Evolutionary conservation across 2,329 filamentous ascomycete species (phyloP).

Genomic region (Sclerotinia borealis): DNA sequence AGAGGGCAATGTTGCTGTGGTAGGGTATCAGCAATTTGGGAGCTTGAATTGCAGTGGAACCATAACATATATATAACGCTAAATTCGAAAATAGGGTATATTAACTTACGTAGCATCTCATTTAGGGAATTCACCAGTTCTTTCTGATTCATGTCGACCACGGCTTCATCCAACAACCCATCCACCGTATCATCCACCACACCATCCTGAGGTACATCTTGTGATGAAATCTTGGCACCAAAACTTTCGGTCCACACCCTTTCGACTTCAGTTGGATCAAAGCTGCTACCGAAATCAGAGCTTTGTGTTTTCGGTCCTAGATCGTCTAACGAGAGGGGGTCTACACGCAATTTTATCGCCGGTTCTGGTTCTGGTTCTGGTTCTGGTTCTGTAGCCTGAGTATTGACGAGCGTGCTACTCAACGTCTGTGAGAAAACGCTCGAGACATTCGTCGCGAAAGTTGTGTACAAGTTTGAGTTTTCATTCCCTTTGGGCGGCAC

Average conservation of each 20-base stretch:
- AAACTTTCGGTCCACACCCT: not conserved
- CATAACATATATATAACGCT: not conserved
- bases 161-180: not conserved
- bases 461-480: slow-evolving; percentile 11
- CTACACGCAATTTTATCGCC: not conserved
- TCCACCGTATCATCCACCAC: not conserved
- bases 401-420: not conserved
- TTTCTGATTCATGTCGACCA: not conserved
- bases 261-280: not conserved
- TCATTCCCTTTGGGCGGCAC: not conserved
- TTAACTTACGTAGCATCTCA: not conserved
- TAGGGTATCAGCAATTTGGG: not conserved
- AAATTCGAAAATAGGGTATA: not conserved
- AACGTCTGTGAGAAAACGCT: slow-evolving; percentile 16
- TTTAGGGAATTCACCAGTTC: slow-evolving; percentile 15
- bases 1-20: slow-evolving; percentile 21
- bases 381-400: slow-evolving; percentile 17
- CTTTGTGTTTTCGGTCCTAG: not conserved
- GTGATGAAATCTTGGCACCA: not conserved
- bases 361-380: not conserved
- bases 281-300: slow-evolving; percentile 5
- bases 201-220: not conserved
- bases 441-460: slow-evolving; percentile 21
- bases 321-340: not conserved
- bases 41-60: not conserved